Evolutionary conservation across 306 rosid species (phyloP).

Genomic region (Malus sylvestris): DNA sequence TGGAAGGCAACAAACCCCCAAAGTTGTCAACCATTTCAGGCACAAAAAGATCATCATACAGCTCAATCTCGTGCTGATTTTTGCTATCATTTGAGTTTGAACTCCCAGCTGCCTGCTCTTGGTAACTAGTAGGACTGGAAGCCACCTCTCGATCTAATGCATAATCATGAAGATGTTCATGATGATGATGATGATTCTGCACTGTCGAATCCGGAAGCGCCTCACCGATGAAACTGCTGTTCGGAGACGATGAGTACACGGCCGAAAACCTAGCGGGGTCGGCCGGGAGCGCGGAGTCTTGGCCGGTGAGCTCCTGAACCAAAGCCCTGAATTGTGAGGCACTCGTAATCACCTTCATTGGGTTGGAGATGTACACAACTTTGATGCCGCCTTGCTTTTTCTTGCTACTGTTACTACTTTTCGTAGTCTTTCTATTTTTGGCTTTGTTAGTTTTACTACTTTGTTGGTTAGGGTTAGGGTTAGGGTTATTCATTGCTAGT

Average conservation of each 20-base stretch:
- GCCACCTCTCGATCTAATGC: background rate
- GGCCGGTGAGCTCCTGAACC: conserved; percentile 78
- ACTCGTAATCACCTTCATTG: conserved; percentile 58
- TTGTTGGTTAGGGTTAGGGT: background rate
- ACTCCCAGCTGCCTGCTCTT: conserved; percentile 15
- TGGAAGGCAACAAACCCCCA: conserved; percentile 26
- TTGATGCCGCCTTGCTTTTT: conserved; percentile 26
- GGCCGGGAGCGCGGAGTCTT: conserved; percentile 44
- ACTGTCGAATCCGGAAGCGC: background rate
- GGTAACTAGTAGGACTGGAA: background rate
- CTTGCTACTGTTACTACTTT: conserved; percentile 3
- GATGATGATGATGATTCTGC: background rate
- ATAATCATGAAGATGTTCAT: background rate
- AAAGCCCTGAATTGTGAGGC: conserved; percentile 52
- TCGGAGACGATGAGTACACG: background rate
- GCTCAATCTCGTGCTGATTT: conserved; percentile 9
- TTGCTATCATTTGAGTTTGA: background rate
- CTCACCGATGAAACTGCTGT: background rate
- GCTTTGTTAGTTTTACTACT: conserved; percentile 17
- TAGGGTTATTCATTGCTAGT: conserved; percentile 21
- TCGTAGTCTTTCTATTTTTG: conserved; percentile 19
- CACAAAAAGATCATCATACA: conserved; percentile 43
- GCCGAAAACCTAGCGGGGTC: conserved; percentile 33
- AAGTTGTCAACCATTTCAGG: conserved; percentile 52
- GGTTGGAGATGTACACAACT: conserved; percentile 73